A percentile compares a stretch with the other conserved stretches of the same genome.
Conservation (phyloP, 2,329 filamentous ascomycete genomes). For the Hypoxylon sp. region DNA sequence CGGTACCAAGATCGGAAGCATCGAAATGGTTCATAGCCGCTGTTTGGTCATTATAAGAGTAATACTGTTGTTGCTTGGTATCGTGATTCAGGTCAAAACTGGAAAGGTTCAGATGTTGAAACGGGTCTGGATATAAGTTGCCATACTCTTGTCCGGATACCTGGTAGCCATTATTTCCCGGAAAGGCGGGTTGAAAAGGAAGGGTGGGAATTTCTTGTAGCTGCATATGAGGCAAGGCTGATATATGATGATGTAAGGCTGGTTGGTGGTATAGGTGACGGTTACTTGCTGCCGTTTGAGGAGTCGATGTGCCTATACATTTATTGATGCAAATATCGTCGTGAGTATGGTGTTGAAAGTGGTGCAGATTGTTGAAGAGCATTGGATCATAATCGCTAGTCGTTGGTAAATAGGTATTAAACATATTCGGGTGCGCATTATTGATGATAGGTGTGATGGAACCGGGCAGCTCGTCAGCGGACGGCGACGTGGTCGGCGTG, state of each 20-base stretch:
- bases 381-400: slow-evolving; percentile 26
- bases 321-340: slow-evolving; percentile 36
- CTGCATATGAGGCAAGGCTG: too few relatives aligned
- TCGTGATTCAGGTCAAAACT: slow-evolving; percentile 21
- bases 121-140: slow-evolving; percentile 13
- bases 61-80: slow-evolving; percentile 11
- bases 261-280: slow-evolving; percentile 11
- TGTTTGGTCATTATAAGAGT: slow-evolving; percentile 22
- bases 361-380: slow-evolving; percentile 23
- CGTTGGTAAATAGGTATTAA: slow-evolving; percentile 27
- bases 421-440: too few relatives aligned
- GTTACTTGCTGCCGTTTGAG: slow-evolving; percentile 14
- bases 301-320: slow-evolving; percentile 18
- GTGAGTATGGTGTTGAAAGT: slow-evolving; percentile 29
- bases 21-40: slow-evolving; percentile 29
- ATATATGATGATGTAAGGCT: too few relatives aligned
- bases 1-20: slow-evolving; percentile 30
- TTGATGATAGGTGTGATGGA: slow-evolving; percentile 16
- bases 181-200: too few relatives aligned
- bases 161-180: slow-evolving; percentile 19
- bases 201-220: too few relatives aligned
- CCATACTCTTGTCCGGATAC: slow-evolving; percentile 4
- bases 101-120: slow-evolving; percentile 13
- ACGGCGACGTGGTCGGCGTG: slow-evolving; percentile 22
- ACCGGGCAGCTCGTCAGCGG: slow-evolving; percentile 20